A percentile compares a stretch with the other conserved stretches of the same genome.
phyloP scores from a whole-genome alignment of 352 stramenopile genomes.

The Elongisporangium senticosum region DNA sequence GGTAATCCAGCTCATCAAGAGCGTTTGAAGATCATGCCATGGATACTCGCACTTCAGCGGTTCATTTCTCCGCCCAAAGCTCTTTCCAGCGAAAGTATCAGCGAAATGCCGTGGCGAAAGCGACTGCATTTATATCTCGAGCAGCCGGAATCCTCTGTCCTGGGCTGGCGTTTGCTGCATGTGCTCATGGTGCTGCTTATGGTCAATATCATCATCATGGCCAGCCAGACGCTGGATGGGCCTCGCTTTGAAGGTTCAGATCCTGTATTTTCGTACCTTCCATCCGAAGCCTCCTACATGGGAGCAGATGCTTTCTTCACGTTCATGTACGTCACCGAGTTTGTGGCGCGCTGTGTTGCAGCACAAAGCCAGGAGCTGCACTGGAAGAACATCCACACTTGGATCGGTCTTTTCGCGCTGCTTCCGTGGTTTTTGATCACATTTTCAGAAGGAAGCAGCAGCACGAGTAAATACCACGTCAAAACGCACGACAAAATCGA shows the following conservation, averaged over 20 bases:
- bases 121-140: slow-evolving; percentile 34
- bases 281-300: slow-evolving; percentile 17
- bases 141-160: slow-evolving; percentile 29
- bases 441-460: slow-evolving; percentile 3
- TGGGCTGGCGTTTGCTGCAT: slow-evolving; percentile 35
- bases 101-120: slow-evolving; percentile 20
- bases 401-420: slow-evolving; percentile 25
- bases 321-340: slow-evolving; percentile 40
- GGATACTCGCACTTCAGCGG: neutral
- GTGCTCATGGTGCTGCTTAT: slow-evolving; percentile 25
- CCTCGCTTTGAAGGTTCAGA: slow-evolving; percentile 34
- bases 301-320: slow-evolving; percentile 27
- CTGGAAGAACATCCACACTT: slow-evolving; percentile 27
- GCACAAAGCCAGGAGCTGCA: slow-evolving; percentile 17
- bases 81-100: slow-evolving; percentile 11
- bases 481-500: slow-evolving; percentile 13
- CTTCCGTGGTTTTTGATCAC: slow-evolving; percentile 22
- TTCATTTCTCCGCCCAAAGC: neutral
- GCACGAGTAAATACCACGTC: neutral
- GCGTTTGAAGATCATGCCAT: neutral
- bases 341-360: slow-evolving; percentile 21
- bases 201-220: slow-evolving; percentile 34
- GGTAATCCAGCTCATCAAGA: neutral
- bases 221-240: slow-evolving; percentile 43
- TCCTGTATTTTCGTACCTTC: slow-evolving; percentile 41